Evolutionary conservation across 805 yeast species (phyloP), one percentile per base, ranked within the genome.

Genomic region (Kockiozyma suomiensis): DNA sequence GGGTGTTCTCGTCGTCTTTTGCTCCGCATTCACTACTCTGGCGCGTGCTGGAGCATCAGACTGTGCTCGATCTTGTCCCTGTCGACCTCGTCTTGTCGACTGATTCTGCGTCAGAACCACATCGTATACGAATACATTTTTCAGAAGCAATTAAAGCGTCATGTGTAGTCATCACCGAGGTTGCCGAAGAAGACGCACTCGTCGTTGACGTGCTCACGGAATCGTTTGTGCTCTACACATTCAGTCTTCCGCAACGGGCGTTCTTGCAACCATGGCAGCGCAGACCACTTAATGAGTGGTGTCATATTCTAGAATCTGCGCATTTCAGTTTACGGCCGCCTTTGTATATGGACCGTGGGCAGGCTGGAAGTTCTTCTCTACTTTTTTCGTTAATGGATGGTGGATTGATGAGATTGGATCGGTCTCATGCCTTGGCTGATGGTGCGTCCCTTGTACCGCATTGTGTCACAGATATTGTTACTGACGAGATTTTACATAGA

Each of bases 331-430:
- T 82, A 4, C 78, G 87, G 67, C 72, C 74, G 25, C 90, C 93
- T 1, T 81, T 82, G 45, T 72, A 79, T 21, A 67, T 87, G 61
- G 75, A 78, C 51, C 71, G 86, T 0, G 72, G 85, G 15, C 78
- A 82, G 33, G 62, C 74, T 0, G 67, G 70, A 2, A 49, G 53
- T 26, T 25, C 30, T 6, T 78, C 80, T 47, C 69, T 84, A 7
- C 70, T 90, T 2, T 83, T 87, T 0, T 78, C 90, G 3, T 76
- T 91, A 50, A 78, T 79, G 46, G 96, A 92, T 73, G 97, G 97
- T 26, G 90, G 92, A 1, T 71, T 91, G 43, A 73, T 90, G 51
- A 62, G 59, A 51, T 38, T 61, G 19, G 55, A 66, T 32, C 66
- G 77, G 40, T 47, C 66, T 6, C 21, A 58, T 19, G 64, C 73